A percentile compares a stretch with the other conserved stretches of the same genome.
These are phyloP conservation scores for Diphasiastrum complanatum DNA, from an alignment of 83 land plant genomes.

Conservation along the genomic window DNA sequence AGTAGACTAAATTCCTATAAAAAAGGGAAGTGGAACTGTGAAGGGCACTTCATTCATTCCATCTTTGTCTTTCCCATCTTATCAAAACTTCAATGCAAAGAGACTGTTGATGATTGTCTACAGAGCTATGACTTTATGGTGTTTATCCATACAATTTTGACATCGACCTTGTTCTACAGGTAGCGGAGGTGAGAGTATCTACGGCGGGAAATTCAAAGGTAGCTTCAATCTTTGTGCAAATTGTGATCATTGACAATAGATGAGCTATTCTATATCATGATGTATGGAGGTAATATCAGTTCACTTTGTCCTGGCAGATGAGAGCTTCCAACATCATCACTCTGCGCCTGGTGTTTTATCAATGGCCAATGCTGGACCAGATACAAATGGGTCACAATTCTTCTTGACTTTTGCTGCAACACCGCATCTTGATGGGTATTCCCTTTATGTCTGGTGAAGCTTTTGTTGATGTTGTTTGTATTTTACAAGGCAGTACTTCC, in stretches of 20 bases:
- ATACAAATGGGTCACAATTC: slow-evolving; percentile 86
- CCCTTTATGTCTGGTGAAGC: background rate
- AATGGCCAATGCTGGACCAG: slow-evolving; percentile 85
- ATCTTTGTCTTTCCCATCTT: background rate
- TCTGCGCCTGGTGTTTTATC: slow-evolving; percentile 78
- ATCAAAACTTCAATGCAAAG: no score
- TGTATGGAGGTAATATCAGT: background rate
- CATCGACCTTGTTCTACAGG: slow-evolving; percentile 41
- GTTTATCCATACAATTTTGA: background rate
- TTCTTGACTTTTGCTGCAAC: slow-evolving; percentile 67
- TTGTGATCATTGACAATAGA: background rate
- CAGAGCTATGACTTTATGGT: no score
- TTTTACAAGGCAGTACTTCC: background rate
- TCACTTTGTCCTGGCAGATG: slow-evolving; percentile 53
- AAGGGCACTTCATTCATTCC: background rate
- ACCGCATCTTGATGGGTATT: slow-evolving; percentile 82
- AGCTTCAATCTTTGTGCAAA: background rate
- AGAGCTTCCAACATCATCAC: slow-evolving; percentile 54
- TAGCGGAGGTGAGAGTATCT: slow-evolving; percentile 90
- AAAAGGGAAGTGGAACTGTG: background rate
- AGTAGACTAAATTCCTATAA: background rate
- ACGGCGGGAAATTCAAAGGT: slow-evolving; percentile 88
- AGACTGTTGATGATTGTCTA: no score
- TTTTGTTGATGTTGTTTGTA: background rate
- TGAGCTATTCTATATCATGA: background rate